These are phyloP conservation scores for Typha latifolia DNA, from an alignment of 176 grass and related monocot species.

Conservation along the genomic window DNA sequence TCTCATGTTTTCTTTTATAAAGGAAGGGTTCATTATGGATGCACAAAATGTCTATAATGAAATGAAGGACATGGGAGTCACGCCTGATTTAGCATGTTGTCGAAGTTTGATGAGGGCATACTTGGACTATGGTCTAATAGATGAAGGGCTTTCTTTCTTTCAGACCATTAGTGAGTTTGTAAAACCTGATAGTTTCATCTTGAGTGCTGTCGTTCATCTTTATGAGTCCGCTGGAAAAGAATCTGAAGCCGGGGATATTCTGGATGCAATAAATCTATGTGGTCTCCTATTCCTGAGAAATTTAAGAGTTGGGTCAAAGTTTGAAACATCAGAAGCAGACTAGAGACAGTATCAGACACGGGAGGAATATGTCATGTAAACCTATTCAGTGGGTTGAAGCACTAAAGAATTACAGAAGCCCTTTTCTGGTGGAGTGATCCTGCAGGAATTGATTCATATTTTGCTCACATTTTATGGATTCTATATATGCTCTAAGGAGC, in stretches of 20 bases:
- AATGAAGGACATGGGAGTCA: constrained; percentile 41
- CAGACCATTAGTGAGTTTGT: constrained; percentile 25
- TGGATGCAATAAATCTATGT: constrained; percentile 36
- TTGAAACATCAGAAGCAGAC: background rate
- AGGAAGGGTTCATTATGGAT: constrained; percentile 42
- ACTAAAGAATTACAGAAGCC: too few relatives aligned
- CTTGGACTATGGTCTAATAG: constrained; percentile 40
- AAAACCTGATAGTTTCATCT: constrained; percentile 70
- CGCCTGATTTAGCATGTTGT: constrained; percentile 53
- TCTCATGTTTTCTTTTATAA: constrained; percentile 60
- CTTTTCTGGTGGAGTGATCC: too few relatives aligned
- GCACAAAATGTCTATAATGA: constrained; percentile 40
- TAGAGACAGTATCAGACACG: background rate
- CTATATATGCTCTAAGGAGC: too few relatives aligned
- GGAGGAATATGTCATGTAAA: background rate
- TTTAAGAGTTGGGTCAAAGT: constrained; percentile 46
- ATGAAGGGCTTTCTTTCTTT: constrained; percentile 56
- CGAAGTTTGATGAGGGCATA: constrained; percentile 73
- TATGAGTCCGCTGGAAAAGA: constrained; percentile 49
- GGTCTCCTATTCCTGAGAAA: constrained; percentile 59
- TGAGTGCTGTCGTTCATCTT: constrained; percentile 64
- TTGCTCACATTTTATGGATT: too few relatives aligned
- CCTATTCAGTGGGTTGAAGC: background rate
- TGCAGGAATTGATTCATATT: too few relatives aligned
- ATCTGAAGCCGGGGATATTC: constrained; percentile 35